Evolutionary conservation across 179 eudicot genomes (phyloP).

Genomic region (Beta macrorhiza): DNA sequence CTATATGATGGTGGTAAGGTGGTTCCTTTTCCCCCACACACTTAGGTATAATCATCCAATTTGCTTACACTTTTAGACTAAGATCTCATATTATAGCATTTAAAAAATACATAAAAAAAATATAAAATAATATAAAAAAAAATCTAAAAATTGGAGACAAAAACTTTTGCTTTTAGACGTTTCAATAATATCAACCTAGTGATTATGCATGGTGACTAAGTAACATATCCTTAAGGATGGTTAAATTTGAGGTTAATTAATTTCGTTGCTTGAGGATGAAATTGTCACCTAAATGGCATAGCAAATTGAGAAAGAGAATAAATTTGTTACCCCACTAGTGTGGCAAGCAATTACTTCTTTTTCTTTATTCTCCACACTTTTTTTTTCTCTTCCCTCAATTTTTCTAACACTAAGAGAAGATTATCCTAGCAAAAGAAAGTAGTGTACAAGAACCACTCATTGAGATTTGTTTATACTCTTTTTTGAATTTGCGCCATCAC

Average conservation of each 20-base stretch:
- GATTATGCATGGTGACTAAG: slow-evolving; percentile 35
- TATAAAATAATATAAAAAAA: neutral
- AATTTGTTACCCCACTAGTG: slow-evolving; percentile 35
- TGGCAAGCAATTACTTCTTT: slow-evolving; percentile 35
- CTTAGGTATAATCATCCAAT: slow-evolving; percentile 21
- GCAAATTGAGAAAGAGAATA: slow-evolving; percentile 29
- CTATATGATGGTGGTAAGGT: slow-evolving; percentile 20
- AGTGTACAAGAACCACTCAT: neutral
- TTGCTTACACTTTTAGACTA: slow-evolving; percentile 16
- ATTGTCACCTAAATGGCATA: slow-evolving; percentile 26
- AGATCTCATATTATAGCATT: neutral
- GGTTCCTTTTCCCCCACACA: slow-evolving; percentile 21
- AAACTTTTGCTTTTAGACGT: slow-evolving; percentile 26
- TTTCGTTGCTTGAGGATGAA: slow-evolving; percentile 32
- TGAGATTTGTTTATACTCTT: neutral
- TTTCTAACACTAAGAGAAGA: slow-evolving; percentile 21
- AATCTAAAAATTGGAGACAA: neutral
- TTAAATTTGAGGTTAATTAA: slow-evolving; percentile 27
- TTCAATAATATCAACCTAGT: slow-evolving; percentile 22
- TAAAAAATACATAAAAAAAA: neutral
- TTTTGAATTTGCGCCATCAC: slow-evolving; percentile 13
- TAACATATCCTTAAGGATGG: slow-evolving; percentile 20
- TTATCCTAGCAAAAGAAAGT: slow-evolving; percentile 18
- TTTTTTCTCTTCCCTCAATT: slow-evolving; percentile 12
- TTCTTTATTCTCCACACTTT: slow-evolving; percentile 22